A percentile compares a stretch with the other conserved stretches of the same genome.
Conservation (phyloP, 2,329 filamentous ascomycete species). For the Aspergillus sp. region DNA sequence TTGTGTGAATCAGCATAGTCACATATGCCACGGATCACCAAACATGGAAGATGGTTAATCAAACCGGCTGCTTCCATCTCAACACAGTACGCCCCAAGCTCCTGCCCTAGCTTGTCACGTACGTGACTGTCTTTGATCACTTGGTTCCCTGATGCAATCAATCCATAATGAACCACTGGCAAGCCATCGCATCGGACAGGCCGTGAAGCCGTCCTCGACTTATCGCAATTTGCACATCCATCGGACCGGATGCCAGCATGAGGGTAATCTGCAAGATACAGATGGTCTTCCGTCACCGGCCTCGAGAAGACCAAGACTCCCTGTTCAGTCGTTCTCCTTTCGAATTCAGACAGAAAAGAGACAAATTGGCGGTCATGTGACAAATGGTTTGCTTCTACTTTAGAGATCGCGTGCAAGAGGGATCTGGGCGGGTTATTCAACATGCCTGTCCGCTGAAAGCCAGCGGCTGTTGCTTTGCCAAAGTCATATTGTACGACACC, state of each 20-base stretch:
- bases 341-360: neutral
- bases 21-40: conserved; percentile 22
- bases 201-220: neutral
- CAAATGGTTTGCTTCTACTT: conserved; percentile 1
- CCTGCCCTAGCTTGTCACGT: neutral
- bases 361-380: too few species aligned
- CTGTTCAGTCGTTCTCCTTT: neutral
- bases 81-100: conserved; percentile 1
- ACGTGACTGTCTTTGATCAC: neutral
- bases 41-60: conserved; percentile 16
- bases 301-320: neutral
- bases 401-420: conserved; percentile 3
- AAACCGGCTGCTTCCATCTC: conserved; percentile 17
- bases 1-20: conserved; percentile 21
- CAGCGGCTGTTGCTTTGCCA: conserved; percentile 7
- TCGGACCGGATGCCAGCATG: neutral
- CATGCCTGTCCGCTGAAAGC: conserved; percentile 3
- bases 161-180: neutral
- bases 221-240: neutral
- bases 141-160: neutral
- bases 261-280: neutral
- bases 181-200: neutral
- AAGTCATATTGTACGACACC: conserved; percentile 4
- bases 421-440: conserved; percentile 3
- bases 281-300: neutral